Percentiles rank a stretch among this genome's conserved stretches.
Evolutionary conservation across 2,329 filamentous ascomycete species (phyloP).

Genomic region (Apiospora arundinis): DNA sequence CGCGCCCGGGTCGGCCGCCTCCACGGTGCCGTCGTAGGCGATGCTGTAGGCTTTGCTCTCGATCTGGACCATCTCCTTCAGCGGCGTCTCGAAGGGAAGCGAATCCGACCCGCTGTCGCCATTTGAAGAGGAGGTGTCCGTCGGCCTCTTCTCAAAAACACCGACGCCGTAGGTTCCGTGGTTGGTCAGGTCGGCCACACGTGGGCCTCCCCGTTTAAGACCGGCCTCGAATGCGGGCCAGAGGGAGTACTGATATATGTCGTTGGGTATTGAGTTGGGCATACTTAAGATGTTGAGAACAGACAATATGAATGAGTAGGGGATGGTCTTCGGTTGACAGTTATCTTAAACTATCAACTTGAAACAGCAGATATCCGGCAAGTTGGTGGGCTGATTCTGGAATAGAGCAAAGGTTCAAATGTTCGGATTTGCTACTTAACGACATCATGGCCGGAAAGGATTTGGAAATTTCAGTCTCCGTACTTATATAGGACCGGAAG

Average conservation of each 20-base stretch:
- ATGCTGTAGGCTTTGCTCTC: slow-evolving; percentile 5
- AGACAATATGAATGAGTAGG: background rate
- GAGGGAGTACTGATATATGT: slow-evolving; percentile 11
- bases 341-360: background rate
- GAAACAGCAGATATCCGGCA: no score
- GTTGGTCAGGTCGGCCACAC: background rate
- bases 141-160: background rate
- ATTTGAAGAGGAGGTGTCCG: background rate
- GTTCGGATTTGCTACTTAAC: background rate
- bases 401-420: background rate
- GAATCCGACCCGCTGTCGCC: background rate
- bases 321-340: background rate
- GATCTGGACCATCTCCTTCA: slow-evolving; percentile 1
- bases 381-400: background rate
- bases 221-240: slow-evolving; percentile 6
- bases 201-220: background rate
- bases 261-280: background rate
- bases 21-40: slow-evolving; percentile 8
- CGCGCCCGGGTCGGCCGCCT: background rate
- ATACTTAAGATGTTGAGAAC: background rate
- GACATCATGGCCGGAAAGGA: background rate
- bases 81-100: background rate
- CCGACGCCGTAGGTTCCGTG: slow-evolving; percentile 16
- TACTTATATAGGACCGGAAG: background rate
- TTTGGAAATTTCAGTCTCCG: background rate